Evolutionary conservation across 257 asterid genomes (phyloP), one percentile per base, ranked within the genome.

Genomic region (Nicotiana tabacum): DNA sequence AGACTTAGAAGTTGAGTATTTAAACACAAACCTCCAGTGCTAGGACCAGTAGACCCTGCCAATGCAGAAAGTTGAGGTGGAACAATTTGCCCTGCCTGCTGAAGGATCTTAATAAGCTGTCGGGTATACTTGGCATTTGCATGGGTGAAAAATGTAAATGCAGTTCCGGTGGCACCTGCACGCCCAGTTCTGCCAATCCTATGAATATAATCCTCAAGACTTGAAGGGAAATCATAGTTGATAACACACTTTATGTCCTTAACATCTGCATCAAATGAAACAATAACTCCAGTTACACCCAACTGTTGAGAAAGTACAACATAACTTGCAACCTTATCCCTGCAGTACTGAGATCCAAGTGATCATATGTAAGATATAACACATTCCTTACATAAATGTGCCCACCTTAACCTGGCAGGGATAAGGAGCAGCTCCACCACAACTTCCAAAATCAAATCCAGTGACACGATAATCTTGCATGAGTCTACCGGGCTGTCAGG

Each of bases 351-450:
- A 83, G 95, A 92, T 89, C 90, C 91, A 83, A 90, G 86, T 39
- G 88, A 91, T 81, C 89, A 62, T 68, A 82, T 88, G 85, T 80
- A 87, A 85, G 96, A 93, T 88, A 93, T 88, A 91, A 91, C 92
- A 91, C 93, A 92, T 87, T 89, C 90, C 87, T 83, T 81, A 77
- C 84, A 51, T 72, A 88, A 83, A 92, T 90, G 93, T 92, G 97
- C 97, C 93, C 93, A 95, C 97, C 98, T 88, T 90, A 89, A 92
- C 92, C 90, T 92, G 91, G 97, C 98, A 95, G 96, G 98, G 98
- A 95, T 95, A 95, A 95, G 94, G 91, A 92, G 92, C 97, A 87
- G 89, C 90, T 91, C 89, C 90, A 85, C 93, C 91, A 88, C 82
- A 87, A 84, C 86, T 87, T 83, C 88, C 91, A 88, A 88, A 82